Conservation (phyloP, 2,329 filamentous ascomycete genomes). For the Cercospora zeae-maydis region DNA sequence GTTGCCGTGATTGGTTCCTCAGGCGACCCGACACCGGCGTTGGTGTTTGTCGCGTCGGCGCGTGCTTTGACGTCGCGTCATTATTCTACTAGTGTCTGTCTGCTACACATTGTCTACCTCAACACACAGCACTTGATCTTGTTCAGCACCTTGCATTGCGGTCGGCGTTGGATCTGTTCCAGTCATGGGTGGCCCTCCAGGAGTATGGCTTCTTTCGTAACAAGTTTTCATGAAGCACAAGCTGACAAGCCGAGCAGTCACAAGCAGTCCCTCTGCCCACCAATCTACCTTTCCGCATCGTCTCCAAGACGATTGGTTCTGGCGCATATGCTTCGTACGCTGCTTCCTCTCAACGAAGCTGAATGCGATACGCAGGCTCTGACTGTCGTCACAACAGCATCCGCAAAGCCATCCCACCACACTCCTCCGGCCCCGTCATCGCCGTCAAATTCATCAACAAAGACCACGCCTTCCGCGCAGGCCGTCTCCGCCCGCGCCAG, state of each 20-base stretch:
- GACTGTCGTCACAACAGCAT: slow-evolving; percentile 55
- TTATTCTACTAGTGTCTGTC: background rate
- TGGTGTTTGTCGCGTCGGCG: slow-evolving; percentile 8
- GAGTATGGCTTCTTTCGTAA: slow-evolving; percentile 24
- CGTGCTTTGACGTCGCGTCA: slow-evolving; percentile 1
- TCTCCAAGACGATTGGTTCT: slow-evolving; percentile 94
- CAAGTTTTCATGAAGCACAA: background rate
- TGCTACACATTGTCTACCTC: background rate
- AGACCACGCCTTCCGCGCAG: slow-evolving; percentile 83
- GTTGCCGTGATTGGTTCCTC: slow-evolving; percentile 5
- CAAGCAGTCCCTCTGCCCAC: slow-evolving; percentile 81
- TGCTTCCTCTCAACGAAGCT: slow-evolving; percentile 16
- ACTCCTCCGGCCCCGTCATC: slow-evolving; percentile 70
- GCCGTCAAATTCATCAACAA: slow-evolving; percentile 99
- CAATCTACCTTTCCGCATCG: slow-evolving; percentile 85
- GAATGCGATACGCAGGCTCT: background rate
- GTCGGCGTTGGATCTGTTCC: slow-evolving; percentile 26
- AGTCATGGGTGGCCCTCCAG: slow-evolving; percentile 26
- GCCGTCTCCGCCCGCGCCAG: slow-evolving; percentile 83
- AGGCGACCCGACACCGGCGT: background rate
- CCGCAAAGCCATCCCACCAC: slow-evolving; percentile 82
- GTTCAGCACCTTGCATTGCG: background rate
- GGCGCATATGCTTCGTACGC: slow-evolving; percentile 94
- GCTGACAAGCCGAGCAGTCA: slow-evolving; percentile 52
- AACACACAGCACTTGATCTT: background rate